phyloP scores from a whole-genome alignment of 1,139 yeast species.

The Magnusiomyces sp. region DNA sequence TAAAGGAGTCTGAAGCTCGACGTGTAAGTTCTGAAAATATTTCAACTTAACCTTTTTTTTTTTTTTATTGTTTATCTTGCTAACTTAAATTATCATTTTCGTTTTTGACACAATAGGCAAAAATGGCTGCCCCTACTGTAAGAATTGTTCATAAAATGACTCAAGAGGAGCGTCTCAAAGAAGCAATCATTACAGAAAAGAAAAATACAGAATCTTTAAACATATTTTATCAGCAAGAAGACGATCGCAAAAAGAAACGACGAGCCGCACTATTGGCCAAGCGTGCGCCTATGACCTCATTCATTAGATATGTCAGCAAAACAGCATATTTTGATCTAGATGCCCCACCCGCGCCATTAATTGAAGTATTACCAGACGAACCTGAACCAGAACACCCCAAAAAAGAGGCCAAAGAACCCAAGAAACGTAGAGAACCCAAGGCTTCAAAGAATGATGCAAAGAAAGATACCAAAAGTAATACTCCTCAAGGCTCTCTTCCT shows the following conservation, averaged over 20 bases:
- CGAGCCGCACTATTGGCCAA: conserved; percentile 61
- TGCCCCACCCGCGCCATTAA: conserved; percentile 7
- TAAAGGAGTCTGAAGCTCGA: conserved; percentile 63
- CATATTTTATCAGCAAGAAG: conserved; percentile 74
- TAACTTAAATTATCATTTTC: neutral
- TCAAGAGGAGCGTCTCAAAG: conserved; percentile 76
- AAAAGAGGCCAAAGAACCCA: too few relatives aligned
- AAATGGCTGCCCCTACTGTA: conserved; percentile 34
- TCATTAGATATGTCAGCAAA: conserved; percentile 43
- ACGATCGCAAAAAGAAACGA: conserved; percentile 69
- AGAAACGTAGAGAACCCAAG: too few relatives aligned
- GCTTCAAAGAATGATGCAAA: too few relatives aligned
- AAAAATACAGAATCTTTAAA: conserved; percentile 65
- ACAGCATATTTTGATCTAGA: conserved; percentile 24
- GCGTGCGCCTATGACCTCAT: conserved; percentile 49
- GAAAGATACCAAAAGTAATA: too few relatives aligned
- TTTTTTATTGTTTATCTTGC: neutral
- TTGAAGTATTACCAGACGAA: conserved; percentile 7
- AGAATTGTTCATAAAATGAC: conserved; percentile 43
- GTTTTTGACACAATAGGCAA: conserved; percentile 24
- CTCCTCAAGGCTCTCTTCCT: too few relatives aligned
- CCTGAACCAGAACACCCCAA: neutral
- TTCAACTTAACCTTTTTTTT: neutral
- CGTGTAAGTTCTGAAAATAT: conserved; percentile 26
- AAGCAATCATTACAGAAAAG: conserved; percentile 80